Conservation (phyloP, 129 eudicot species). For the Ambrosia artemisiifolia region DNA sequence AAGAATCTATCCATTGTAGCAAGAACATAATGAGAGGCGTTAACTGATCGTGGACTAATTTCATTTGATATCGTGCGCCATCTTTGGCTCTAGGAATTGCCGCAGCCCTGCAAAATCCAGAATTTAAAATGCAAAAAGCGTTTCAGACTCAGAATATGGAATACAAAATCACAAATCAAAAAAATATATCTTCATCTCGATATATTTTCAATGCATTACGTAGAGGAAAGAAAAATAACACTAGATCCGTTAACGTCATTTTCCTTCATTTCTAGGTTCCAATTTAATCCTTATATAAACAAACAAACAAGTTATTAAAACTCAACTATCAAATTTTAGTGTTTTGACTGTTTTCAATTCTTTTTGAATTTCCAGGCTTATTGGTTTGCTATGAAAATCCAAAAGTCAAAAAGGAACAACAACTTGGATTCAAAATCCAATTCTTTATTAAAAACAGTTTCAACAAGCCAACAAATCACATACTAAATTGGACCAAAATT, state of each 20-base stretch:
- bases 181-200: neutral
- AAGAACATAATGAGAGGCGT: conserved; percentile 71
- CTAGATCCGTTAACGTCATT: neutral
- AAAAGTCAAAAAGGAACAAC: conserved; percentile 15
- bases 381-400: neutral
- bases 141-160: neutral
- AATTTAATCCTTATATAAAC: neutral
- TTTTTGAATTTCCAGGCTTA: neutral
- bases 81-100: conserved; percentile 84
- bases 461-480: neutral
- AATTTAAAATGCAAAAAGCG: neutral
- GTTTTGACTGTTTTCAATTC: neutral
- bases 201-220: neutral
- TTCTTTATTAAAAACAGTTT: neutral
- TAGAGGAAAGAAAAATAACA: neutral
- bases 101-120: conserved; percentile 65
- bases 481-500: neutral
- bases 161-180: neutral
- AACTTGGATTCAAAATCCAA: neutral
- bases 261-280: neutral
- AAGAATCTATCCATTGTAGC: conserved; percentile 82
- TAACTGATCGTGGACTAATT: conserved; percentile 68
- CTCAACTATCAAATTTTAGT: neutral
- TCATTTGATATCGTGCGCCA: conserved; percentile 81
- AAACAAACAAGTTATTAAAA: conserved; percentile 2